These are phyloP conservation scores for Eucalyptus leucophloia DNA, from an alignment of 345 rosid species.

Conservation along the genomic window DNA sequence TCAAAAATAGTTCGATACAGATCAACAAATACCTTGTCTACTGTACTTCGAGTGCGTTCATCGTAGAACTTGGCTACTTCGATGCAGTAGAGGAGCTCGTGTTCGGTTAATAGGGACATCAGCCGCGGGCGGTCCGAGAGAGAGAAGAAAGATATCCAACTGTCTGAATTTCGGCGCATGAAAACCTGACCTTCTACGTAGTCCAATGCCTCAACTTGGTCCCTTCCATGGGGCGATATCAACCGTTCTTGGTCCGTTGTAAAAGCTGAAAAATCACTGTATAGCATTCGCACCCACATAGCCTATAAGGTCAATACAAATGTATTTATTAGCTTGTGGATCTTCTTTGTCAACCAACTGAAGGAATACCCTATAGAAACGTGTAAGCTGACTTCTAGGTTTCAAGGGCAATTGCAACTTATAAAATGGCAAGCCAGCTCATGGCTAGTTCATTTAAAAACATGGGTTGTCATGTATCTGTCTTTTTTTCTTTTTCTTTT, in stretches of 20 bases:
- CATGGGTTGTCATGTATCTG: background rate
- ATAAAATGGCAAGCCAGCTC: background rate
- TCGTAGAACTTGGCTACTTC: slow-evolving; percentile 2
- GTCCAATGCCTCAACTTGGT: background rate
- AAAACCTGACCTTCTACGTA: background rate
- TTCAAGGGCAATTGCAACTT: background rate
- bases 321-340: background rate
- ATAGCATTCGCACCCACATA: background rate
- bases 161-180: background rate
- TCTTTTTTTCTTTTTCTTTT: background rate
- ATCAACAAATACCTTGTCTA: background rate
- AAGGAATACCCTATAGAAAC: background rate
- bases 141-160: background rate
- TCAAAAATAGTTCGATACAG: background rate
- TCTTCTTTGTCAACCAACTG: background rate
- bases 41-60: background rate
- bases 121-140: background rate
- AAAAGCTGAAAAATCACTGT: background rate
- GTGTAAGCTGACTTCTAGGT: background rate
- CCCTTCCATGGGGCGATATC: background rate
- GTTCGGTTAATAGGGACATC: background rate
- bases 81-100: background rate
- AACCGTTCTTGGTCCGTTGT: background rate
- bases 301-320: background rate
- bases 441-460: background rate